These are phyloP conservation scores for Euptelea pleiosperma DNA, from an alignment of 164 flowering plant genomes.

Conservation along the genomic window DNA sequence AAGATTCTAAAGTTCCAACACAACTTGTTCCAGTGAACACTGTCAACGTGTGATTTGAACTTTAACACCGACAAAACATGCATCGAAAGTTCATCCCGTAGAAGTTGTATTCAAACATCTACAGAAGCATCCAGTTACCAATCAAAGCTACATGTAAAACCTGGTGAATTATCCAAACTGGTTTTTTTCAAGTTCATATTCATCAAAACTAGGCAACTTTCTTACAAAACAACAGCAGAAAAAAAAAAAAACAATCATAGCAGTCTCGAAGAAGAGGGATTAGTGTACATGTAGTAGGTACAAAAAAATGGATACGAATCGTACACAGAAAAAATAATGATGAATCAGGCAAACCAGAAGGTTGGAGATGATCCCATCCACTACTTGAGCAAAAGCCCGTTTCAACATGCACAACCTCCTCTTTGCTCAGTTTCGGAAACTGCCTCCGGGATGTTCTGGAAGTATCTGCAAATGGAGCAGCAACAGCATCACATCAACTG, in stretches of 20 bases:
- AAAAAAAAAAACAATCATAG: too few species aligned
- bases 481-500: not conserved
- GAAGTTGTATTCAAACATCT: too few species aligned
- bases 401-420: slow-evolving; percentile 85
- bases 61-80: too few species aligned
- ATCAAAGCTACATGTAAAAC: too few species aligned
- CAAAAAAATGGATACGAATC: slow-evolving; percentile 12
- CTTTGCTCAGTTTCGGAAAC: slow-evolving; percentile 63
- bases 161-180: too few species aligned
- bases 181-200: too few species aligned
- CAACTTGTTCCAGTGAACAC: too few species aligned
- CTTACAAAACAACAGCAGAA: not conserved
- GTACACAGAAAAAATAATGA: not conserved
- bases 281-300: slow-evolving; percentile 6
- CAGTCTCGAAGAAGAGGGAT: not conserved
- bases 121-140: too few species aligned
- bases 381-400: not conserved
- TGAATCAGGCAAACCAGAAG: slow-evolving; percentile 11
- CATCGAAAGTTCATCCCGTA: too few species aligned
- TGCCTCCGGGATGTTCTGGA: slow-evolving; percentile 79
- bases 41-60: too few species aligned
- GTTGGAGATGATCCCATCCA: slow-evolving; percentile 2
- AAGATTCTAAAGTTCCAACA: too few species aligned
- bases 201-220: not conserved
- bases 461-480: slow-evolving; percentile 53